Percentiles rank a stretch among this genome's conserved stretches.
Conservation (phyloP, 1,139 yeast species). For the Debaryomyces coudertii region DNA sequence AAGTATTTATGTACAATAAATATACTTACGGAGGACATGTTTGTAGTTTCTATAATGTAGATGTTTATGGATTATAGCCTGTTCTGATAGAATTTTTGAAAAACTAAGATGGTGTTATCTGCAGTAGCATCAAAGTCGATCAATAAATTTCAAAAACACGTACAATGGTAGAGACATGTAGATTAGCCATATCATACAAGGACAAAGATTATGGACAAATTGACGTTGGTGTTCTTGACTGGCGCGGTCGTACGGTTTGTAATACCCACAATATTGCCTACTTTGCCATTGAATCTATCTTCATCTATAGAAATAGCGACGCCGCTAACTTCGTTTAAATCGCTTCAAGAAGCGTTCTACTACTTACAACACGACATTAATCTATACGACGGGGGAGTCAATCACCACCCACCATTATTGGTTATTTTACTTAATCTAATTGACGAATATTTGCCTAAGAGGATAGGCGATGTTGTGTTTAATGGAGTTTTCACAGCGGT, state of each 20-base stretch:
- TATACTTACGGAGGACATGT: constrained; percentile 25
- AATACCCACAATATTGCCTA: constrained; percentile 39
- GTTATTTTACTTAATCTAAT: constrained; percentile 52
- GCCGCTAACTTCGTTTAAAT: constrained; percentile 66
- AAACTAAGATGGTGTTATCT: constrained; percentile 5
- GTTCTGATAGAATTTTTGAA: not conserved
- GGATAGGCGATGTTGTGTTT: constrained; percentile 22
- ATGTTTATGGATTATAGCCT: not conserved
- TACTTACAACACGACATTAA: constrained; percentile 61
- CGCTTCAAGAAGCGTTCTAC: constrained; percentile 79
- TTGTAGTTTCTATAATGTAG: constrained; percentile 1
- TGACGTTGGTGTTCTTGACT: constrained; percentile 28
- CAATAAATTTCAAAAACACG: constrained; percentile 5
- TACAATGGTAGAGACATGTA: not conserved
- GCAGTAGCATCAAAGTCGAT: constrained; percentile 1
- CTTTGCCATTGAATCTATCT: constrained; percentile 30
- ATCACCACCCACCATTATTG: constrained; percentile 80
- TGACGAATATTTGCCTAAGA: constrained; percentile 29
- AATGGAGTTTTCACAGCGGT: constrained; percentile 41
- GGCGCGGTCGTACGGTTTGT: constrained; percentile 37
- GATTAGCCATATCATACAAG: not conserved
- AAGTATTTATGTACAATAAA: not conserved
- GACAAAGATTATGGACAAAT: constrained; percentile 22
- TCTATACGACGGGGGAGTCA: constrained; percentile 83
- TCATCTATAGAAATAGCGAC: constrained; percentile 74